phyloP scores from a whole-genome alignment of 768 basidiomycete genomes.

The Pleurotus salmoneostramineus region DNA sequence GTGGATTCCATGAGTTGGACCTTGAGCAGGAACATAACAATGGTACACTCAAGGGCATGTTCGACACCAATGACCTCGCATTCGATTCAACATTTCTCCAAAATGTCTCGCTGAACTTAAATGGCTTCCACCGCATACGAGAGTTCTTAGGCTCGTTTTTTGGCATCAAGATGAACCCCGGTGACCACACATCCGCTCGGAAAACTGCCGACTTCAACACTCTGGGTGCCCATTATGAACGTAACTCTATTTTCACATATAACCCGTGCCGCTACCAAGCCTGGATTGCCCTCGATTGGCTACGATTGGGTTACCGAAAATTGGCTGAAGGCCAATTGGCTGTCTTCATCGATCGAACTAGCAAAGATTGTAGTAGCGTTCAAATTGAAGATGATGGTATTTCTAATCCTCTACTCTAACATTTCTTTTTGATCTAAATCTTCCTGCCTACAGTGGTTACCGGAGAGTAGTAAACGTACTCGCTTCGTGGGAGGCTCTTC shows the following conservation, averaged over 20 bases:
- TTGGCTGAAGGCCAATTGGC: neutral
- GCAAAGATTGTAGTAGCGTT: neutral
- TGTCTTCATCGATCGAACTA: neutral
- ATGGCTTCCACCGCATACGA: neutral
- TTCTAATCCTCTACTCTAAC: no score
- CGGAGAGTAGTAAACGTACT: no score
- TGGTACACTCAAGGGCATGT: constrained; percentile 13
- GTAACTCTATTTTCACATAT: neutral
- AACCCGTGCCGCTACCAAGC: neutral
- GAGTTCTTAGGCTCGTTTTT: neutral
- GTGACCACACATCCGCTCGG: neutral
- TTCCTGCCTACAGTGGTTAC: no score
- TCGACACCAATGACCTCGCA: neutral
- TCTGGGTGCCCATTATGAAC: neutral
- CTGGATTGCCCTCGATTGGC: neutral
- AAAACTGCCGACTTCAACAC: neutral
- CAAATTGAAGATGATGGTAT: no score
- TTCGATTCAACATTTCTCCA: neutral
- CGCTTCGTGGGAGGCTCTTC: no score
- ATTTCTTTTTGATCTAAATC: no score
- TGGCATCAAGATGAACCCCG: neutral
- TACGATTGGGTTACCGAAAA: neutral
- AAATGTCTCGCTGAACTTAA: neutral
- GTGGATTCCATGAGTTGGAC: constrained; percentile 12
- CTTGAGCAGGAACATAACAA: constrained; percentile 16